phyloP scores from a whole-genome alignment of 495 filamentous ascomycete species.

The Pyrenopolyporus hunteri region DNA sequence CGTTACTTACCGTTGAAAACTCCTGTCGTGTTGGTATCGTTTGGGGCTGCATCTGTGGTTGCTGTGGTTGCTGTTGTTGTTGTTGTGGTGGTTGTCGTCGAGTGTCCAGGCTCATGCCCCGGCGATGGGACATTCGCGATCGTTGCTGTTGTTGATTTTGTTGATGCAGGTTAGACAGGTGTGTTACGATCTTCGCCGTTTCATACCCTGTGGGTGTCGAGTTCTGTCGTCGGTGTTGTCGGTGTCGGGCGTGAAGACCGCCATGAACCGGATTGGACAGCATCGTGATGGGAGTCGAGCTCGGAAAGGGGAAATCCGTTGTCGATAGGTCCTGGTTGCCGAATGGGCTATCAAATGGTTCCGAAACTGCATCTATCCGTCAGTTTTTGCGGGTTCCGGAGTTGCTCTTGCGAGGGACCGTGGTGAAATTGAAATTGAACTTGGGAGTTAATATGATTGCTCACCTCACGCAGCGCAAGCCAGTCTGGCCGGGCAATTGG shows the following conservation, averaged over 20 bases:
- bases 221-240: slow-evolving; percentile 84
- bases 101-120: slow-evolving; percentile 81
- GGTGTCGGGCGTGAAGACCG: slow-evolving; percentile 70
- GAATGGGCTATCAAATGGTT: slow-evolving; percentile 57
- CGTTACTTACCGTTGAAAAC: slow-evolving; percentile 62
- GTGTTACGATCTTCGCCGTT: slow-evolving; percentile 64
- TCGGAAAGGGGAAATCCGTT: slow-evolving; percentile 57
- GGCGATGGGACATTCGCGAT: slow-evolving; percentile 64
- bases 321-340: slow-evolving; percentile 52
- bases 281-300: slow-evolving; percentile 72
- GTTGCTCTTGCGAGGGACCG: slow-evolving; percentile 1
- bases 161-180: slow-evolving; percentile 62
- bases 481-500: slow-evolving; percentile 66
- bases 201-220: slow-evolving; percentile 82
- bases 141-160: slow-evolving; percentile 48
- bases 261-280: slow-evolving; percentile 69
- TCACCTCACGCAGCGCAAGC: slow-evolving; percentile 79
- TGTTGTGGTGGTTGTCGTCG: slow-evolving; percentile 51
- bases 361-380: slow-evolving; percentile 55
- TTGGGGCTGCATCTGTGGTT: slow-evolving; percentile 46
- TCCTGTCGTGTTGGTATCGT: slow-evolving; percentile 57
- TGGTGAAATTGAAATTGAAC: neutral
- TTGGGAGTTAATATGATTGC: slow-evolving; percentile 20
- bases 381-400: slow-evolving; percentile 24
- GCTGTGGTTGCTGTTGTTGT: slow-evolving; percentile 53